Evolutionary conservation across 2,329 filamentous ascomycete species (phyloP).

Genomic region (Fusarium guadeloupense): DNA sequence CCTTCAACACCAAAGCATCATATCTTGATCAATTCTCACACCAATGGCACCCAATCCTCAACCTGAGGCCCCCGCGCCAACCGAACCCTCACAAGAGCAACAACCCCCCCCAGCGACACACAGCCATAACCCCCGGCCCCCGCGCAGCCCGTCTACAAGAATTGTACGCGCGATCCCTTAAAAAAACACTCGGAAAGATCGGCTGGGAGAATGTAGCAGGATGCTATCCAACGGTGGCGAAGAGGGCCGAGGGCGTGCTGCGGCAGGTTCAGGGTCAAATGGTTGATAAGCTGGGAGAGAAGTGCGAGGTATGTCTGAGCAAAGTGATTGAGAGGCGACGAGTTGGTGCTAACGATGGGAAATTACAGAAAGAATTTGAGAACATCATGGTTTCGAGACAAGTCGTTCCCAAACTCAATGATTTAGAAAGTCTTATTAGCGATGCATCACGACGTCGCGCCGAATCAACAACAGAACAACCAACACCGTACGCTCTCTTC

Average conservation of each 20-base stretch:
- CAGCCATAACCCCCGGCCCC: constrained; percentile 61
- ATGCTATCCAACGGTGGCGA: constrained; percentile 70
- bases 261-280: constrained; percentile 66
- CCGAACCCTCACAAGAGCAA: not conserved
- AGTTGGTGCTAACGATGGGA: constrained; percentile 4
- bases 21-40: not conserved
- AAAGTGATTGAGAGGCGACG: not conserved
- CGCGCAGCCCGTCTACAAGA: constrained; percentile 65
- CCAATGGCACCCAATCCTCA: constrained; percentile 38
- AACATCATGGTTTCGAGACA: constrained; percentile 60
- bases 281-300: constrained; percentile 62
- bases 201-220: constrained; percentile 66
- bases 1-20: too few relatives aligned
- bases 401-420: constrained; percentile 67
- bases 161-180: constrained; percentile 62
- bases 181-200: constrained; percentile 64
- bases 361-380: constrained; percentile 67
- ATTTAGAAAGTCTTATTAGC: constrained; percentile 64
- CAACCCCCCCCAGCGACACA: constrained; percentile 52
- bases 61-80: not conserved
- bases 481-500: constrained; percentile 54
- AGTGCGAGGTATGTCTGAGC: constrained; percentile 57
- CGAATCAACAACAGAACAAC: constrained; percentile 42
- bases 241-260: constrained; percentile 60
- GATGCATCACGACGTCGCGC: constrained; percentile 55